Base-by-base conservation (phyloP, 202 grass and related monocot species). In the Schoenoplectus triqueter region DNA sequence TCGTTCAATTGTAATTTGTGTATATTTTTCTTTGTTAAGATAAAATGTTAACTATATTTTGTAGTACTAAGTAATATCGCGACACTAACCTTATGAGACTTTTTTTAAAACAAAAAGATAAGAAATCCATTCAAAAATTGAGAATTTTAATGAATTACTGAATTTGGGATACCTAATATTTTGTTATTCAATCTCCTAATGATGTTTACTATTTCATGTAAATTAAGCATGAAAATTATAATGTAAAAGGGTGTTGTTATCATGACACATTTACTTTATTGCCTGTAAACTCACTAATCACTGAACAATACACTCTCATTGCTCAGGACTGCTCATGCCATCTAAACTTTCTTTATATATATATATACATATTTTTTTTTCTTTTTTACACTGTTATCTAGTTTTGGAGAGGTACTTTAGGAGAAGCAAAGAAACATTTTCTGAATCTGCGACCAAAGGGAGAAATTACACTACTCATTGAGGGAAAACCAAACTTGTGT, bases 381-480 rank as follows among this genome's bases (percentile, higher is more conserved):
- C 31, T 79, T 68, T 82, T 74, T 87, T 13, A 40, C 40, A 77
- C 69, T 72, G 82, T 90, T 59, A 84, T 84, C 65, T 79, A 99
- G 96, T 99, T 99, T 84, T 96, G 96, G 96, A 90, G 91, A 81
- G 96, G 96, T 80, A 94, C 84, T 83, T 75, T 99, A 84, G 91
- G 87, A 71, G 96, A 94, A 86, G 93, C 93, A 87, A 92, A 82
- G 81, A 88, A 88, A 89, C 54, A 82, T 66, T 99, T 89, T 77
- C 65, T 90, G 64, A 64, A 70, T 83, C 84, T 88, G 75, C 88
- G 89, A 18, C 93, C 82, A 49, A 95, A 94, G 84, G 96, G 96
- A 86, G 96, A 99, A 91, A 92, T 99, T 65, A 99, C 93, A 46
- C 60, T 95, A 49, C 75, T 95, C 17, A 88, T 95, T 83, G 90